phyloP scores from a whole-genome alignment of 208 protist species.

The Acanthamoeba castellanii region DNA sequence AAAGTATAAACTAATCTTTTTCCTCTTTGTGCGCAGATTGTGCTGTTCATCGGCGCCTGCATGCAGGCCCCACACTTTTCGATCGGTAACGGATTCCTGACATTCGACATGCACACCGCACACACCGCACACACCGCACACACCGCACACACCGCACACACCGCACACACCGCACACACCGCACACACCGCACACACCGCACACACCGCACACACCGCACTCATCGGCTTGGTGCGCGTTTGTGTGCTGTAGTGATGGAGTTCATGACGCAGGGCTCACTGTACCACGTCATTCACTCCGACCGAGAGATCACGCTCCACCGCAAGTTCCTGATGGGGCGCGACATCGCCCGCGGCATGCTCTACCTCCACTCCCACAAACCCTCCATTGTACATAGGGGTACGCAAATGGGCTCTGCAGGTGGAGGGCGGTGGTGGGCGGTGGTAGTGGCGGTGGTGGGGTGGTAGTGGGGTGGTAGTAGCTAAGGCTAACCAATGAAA shows the following conservation, averaged over 20 bases:
- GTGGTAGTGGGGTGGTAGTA: no score
- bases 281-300: constrained; percentile 27
- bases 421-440: no score
- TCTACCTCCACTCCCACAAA: constrained; percentile 44
- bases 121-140: no score
- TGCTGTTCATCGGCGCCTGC: constrained; percentile 46
- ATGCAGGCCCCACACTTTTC: constrained; percentile 50
- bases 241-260: constrained; percentile 19
- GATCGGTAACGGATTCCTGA: not conserved
- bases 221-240: not conserved
- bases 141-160: not conserved
- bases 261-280: constrained; percentile 47
- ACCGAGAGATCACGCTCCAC: not conserved
- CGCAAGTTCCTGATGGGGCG: constrained; percentile 52
- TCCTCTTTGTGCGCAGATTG: not conserved
- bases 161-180: no score
- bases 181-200: not conserved
- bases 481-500: not conserved
- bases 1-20: not conserved
- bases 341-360: constrained; percentile 48
- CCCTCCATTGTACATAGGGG: constrained; percentile 18
- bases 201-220: not conserved
- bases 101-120: not conserved
- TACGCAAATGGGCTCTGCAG: not conserved
- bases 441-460: no score